Evolutionary conservation across 108 stramenopile genomes (phyloP).

Genomic region (Skeletonema costatum): DNA sequence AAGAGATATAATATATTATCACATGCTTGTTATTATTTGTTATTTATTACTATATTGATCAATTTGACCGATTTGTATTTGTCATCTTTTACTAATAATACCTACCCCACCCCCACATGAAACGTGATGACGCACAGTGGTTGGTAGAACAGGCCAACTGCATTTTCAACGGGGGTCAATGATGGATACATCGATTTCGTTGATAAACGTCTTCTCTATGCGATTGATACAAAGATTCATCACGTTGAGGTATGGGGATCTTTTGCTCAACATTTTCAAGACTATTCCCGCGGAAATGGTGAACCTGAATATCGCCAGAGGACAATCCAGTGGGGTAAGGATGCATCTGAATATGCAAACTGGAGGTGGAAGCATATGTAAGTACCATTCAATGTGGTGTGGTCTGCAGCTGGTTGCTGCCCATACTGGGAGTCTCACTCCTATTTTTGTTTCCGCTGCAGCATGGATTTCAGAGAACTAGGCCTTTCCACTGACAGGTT

Average conservation of each 20-base stretch:
- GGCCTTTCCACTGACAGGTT: background rate
- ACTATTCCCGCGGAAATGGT: no score
- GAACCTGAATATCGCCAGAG: no score
- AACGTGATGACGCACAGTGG: background rate
- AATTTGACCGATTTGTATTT: no score
- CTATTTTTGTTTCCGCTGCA: no score
- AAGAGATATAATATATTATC: background rate
- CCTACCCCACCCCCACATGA: no score
- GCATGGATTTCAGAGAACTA: background rate
- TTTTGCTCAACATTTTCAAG: background rate
- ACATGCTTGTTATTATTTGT: background rate
- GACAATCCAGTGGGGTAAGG: slow-evolving; percentile 6
- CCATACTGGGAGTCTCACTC: no score
- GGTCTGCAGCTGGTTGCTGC: no score
- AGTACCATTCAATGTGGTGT: no score
- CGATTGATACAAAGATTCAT: slow-evolving; percentile 17
- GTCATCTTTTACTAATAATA: no score
- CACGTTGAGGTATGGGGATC: background rate
- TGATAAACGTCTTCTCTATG: slow-evolving; percentile 1
- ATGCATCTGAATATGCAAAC: background rate
- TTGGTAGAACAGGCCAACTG: slow-evolving; percentile 11
- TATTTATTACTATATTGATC: background rate
- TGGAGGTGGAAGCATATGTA: background rate
- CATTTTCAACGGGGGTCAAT: slow-evolving; percentile 14
- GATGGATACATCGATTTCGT: slow-evolving; percentile 8